A percentile compares a stretch with the other conserved stretches of the same genome.
phyloP scores from a whole-genome alignment of 495 filamentous ascomycete species.

The Aspergillus kassunensis region DNA sequence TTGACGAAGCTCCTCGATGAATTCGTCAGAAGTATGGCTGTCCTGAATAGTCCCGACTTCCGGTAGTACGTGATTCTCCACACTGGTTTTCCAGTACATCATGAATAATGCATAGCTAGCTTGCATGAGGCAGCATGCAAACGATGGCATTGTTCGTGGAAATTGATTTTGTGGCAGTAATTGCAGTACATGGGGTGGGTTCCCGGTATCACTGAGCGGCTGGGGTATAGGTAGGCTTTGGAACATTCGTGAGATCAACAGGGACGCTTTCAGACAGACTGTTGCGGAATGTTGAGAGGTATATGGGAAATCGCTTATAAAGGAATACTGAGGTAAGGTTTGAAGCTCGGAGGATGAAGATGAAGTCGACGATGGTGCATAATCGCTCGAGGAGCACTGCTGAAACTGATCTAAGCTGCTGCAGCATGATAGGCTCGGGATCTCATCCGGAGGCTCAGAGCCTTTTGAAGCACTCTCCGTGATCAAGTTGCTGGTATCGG shows the following conservation, averaged over 20 bases:
- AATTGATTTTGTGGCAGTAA: slow-evolving; percentile 25
- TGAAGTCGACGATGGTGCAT: slow-evolving; percentile 35
- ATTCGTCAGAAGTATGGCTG: slow-evolving; percentile 30
- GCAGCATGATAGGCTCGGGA: slow-evolving; percentile 30
- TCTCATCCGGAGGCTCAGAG: slow-evolving; percentile 23
- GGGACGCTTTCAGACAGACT: slow-evolving; percentile 48
- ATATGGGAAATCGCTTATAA: slow-evolving; percentile 45
- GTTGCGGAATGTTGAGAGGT: slow-evolving; percentile 50
- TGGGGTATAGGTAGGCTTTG: slow-evolving; percentile 48
- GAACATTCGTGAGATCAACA: slow-evolving; percentile 50
- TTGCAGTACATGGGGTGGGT: slow-evolving; percentile 21
- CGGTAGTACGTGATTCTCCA: slow-evolving; percentile 43
- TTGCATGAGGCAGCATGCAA: slow-evolving; percentile 62
- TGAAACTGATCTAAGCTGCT: slow-evolving; percentile 32
- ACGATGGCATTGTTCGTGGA: slow-evolving; percentile 57
- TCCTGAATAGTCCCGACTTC: slow-evolving; percentile 29
- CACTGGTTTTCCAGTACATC: slow-evolving; percentile 47
- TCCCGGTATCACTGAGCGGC: slow-evolving; percentile 23
- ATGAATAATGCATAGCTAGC: slow-evolving; percentile 60
- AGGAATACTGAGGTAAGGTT: slow-evolving; percentile 29
- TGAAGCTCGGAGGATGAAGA: slow-evolving; percentile 36
- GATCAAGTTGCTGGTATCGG: slow-evolving; percentile 25
- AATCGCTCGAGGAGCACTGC: slow-evolving; percentile 33
- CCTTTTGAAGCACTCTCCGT: slow-evolving; percentile 26
- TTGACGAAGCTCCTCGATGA: slow-evolving; percentile 52